These are phyloP conservation scores for Verticillium nubilum DNA, from an alignment of 2,329 filamentous ascomycete genomes.

Conservation along the genomic window DNA sequence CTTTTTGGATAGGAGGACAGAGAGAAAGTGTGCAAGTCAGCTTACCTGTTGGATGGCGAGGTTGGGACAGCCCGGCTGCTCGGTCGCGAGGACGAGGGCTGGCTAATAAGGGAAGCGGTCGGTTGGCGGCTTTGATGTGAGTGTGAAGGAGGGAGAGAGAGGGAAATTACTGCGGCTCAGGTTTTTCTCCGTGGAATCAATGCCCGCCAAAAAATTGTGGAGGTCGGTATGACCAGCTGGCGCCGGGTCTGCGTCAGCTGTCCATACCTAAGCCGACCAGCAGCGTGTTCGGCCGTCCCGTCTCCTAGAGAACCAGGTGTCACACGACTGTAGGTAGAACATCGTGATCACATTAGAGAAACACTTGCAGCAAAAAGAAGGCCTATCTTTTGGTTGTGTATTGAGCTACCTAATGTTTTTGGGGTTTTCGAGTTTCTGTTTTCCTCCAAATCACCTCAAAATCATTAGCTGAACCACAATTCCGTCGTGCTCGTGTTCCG, in stretches of 20 bases:
- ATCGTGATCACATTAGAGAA: not conserved
- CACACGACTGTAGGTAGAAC: too few relatives aligned
- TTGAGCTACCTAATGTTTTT: not conserved
- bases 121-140: not conserved
- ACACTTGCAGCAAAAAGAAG: not conserved
- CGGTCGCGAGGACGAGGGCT: too few relatives aligned
- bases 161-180: conserved; percentile 1
- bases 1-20: not conserved
- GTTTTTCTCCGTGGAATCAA: not conserved
- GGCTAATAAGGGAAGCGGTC: too few relatives aligned
- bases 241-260: not conserved
- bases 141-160: not conserved
- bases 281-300: too few relatives aligned
- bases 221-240: not conserved
- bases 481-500: not conserved
- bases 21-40: too few relatives aligned
- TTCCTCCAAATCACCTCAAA: not conserved
- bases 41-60: not conserved
- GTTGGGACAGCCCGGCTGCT: not conserved
- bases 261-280: too few relatives aligned
- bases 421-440: not conserved
- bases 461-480: not conserved
- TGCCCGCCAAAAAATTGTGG: not conserved
- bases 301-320: too few relatives aligned
- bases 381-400: not conserved